These are phyloP conservation scores for Olyra latifolia DNA, from an alignment of 176 grass and related monocot species.

Conservation along the genomic window DNA sequence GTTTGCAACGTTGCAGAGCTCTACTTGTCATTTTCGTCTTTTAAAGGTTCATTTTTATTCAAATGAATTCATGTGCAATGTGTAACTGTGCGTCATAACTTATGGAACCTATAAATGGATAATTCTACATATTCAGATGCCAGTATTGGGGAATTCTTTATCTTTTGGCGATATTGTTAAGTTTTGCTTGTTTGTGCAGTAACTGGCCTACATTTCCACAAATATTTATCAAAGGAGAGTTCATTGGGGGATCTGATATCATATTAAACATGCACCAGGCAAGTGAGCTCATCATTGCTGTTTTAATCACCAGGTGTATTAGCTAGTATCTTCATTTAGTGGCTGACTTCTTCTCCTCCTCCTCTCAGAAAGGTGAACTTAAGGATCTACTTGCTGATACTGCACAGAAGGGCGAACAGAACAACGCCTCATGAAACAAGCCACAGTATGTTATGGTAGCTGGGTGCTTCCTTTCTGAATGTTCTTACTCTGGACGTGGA, in stretches of 20 bases:
- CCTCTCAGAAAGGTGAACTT: conserved; percentile 93
- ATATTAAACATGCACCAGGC: conserved; percentile 96
- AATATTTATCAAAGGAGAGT: conserved; percentile 97
- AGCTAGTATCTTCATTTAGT: not conserved
- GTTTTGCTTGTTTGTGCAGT: conserved; percentile 45
- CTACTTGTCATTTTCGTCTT: not conserved
- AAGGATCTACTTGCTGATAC: conserved; percentile 62
- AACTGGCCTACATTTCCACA: conserved; percentile 97
- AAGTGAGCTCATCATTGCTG: conserved; percentile 20
- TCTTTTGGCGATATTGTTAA: not conserved
- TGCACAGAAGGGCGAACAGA: conserved; percentile 34
- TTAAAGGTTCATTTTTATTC: conserved; percentile 20
- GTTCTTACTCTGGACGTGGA: not conserved
- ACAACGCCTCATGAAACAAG: conserved; percentile 32
- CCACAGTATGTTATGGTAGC: not conserved
- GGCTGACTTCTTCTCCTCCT: conserved; percentile 6
- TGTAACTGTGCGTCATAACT: not conserved
- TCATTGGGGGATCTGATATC: conserved; percentile 94
- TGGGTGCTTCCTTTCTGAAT: not conserved
- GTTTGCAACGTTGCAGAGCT: not conserved
- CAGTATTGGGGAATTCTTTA: not conserved
- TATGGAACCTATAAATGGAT: not conserved
- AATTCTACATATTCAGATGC: not conserved
- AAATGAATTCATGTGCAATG: not conserved
- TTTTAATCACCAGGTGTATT: conserved; percentile 18